Evolutionary conservation across 2,329 filamentous ascomycete species (phyloP).

Genomic region (Diaporthe humulicola): DNA sequence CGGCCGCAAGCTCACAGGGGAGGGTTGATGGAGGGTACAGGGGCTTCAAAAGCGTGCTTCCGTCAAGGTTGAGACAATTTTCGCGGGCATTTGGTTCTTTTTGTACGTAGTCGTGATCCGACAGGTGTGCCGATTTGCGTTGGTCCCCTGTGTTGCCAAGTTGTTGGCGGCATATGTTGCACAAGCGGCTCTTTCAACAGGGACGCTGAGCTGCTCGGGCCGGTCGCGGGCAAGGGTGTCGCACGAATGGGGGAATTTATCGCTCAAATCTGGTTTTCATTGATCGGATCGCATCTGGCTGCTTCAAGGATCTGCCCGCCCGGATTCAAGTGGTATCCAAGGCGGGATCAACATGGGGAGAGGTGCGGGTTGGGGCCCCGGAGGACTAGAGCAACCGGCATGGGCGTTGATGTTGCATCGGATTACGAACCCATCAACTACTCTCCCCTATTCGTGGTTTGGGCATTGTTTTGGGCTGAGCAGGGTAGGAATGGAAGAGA

Average conservation of each 20-base stretch:
- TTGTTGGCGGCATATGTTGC: constrained; percentile 12
- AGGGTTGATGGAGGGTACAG: background rate
- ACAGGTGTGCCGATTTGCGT: background rate
- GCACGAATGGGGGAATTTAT: constrained; percentile 22
- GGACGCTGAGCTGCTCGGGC: constrained; percentile 12
- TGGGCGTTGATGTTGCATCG: background rate
- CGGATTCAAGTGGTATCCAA: background rate
- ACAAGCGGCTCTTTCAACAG: constrained; percentile 9
- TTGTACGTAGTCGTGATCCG: background rate
- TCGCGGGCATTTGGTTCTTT: background rate
- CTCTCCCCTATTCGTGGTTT: background rate
- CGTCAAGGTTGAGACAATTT: background rate
- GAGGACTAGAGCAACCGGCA: constrained; percentile 1
- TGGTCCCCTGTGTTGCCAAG: constrained; percentile 6
- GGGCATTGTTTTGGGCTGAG: background rate
- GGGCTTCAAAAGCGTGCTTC: background rate
- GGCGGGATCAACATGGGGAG: constrained; percentile 11
- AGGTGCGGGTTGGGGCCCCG: constrained; percentile 1
- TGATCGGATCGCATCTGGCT: background rate
- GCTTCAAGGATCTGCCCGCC: constrained; percentile 19
- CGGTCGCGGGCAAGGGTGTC: background rate
- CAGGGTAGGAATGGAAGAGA: background rate
- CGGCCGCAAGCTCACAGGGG: background rate
- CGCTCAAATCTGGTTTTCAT: constrained; percentile 23
- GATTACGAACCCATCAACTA: background rate